Evolutionary conservation across 768 basidiomycete genomes (phyloP).

Genomic region (Boletus rubescentipes): DNA sequence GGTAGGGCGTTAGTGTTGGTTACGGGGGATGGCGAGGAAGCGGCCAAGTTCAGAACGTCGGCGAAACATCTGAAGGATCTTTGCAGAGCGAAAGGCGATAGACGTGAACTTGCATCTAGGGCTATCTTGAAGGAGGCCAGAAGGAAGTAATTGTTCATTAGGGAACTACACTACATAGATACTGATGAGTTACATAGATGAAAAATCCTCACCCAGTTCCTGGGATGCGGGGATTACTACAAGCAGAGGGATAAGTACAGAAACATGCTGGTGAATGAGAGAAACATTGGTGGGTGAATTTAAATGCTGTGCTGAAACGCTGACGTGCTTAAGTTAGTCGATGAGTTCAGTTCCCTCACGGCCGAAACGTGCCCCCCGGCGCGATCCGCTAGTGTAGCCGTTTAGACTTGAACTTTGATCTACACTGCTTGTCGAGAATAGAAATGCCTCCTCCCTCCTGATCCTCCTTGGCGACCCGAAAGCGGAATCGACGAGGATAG

Average conservation of each 20-base stretch:
- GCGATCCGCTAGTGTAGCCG: not conserved
- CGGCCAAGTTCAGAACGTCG: not conserved
- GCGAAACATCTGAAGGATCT: not conserved
- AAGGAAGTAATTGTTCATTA: not conserved
- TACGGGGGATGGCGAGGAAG: slow-evolving; percentile 1
- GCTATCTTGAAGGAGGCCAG: not conserved
- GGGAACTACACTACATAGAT: not conserved
- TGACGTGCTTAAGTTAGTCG: not conserved
- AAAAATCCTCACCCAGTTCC: slow-evolving; percentile 20
- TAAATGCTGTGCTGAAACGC: no score
- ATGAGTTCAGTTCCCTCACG: slow-evolving; percentile 27
- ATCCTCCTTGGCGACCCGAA: not conserved
- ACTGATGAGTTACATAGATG: no score
- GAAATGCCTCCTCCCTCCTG: slow-evolving; percentile 2
- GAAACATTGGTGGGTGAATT: not conserved
- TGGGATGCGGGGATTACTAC: slow-evolving; percentile 14
- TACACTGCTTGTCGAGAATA: not conserved
- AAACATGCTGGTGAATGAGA: not conserved
- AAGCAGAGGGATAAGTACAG: not conserved
- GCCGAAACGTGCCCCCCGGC: slow-evolving; percentile 13
- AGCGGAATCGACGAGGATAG: slow-evolving; percentile 15
- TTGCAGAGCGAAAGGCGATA: not conserved
- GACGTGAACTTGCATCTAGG: not conserved
- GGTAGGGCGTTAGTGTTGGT: slow-evolving; percentile 1
- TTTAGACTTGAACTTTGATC: not conserved